These are phyloP conservation scores for Naganishia cerealis DNA, from an alignment of 1,284 basidiomycete genomes.

Conservation along the genomic window DNA sequence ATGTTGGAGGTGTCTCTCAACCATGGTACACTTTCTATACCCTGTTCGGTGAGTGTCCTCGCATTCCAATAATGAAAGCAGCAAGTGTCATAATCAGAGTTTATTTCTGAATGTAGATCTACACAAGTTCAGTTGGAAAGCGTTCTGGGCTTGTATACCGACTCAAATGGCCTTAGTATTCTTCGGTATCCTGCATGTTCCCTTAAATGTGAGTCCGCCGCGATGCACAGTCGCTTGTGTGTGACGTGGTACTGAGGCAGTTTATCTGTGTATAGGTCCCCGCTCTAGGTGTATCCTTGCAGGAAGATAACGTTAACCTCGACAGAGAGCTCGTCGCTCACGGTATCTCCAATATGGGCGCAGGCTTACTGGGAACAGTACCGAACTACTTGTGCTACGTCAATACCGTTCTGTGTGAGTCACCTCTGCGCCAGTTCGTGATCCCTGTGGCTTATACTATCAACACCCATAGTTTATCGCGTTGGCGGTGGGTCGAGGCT, in stretches of 20 bases:
- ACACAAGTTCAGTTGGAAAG: conserved; percentile 62
- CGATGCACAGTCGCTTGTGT: too few relatives aligned
- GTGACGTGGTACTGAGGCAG: not conserved
- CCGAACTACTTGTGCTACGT: conserved; percentile 65
- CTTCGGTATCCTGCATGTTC: conserved; percentile 80
- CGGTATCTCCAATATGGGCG: conserved; percentile 83
- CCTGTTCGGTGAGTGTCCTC: conserved; percentile 63
- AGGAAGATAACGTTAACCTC: conserved; percentile 84
- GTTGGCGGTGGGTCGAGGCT: conserved; percentile 84
- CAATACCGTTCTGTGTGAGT: conserved; percentile 75
- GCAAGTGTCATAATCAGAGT: not conserved
- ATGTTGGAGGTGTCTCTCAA: conserved; percentile 65
- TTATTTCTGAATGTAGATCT: conserved; percentile 59
- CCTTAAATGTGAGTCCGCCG: conserved; percentile 64
- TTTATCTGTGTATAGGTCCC: conserved; percentile 59
- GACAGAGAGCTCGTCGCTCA: conserved; percentile 91
- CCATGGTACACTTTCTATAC: conserved; percentile 81
- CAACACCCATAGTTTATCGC: conserved; percentile 68
- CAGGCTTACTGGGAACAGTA: conserved; percentile 74
- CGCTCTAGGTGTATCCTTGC: conserved; percentile 87
- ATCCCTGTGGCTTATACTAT: not conserved
- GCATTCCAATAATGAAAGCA: not conserved
- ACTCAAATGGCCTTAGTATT: conserved; percentile 52
- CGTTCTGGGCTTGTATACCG: conserved; percentile 73
- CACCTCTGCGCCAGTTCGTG: conserved; percentile 9